Conservation (phyloP, 1,139 yeast species). For the Blastobotrys ciferrii region DNA sequence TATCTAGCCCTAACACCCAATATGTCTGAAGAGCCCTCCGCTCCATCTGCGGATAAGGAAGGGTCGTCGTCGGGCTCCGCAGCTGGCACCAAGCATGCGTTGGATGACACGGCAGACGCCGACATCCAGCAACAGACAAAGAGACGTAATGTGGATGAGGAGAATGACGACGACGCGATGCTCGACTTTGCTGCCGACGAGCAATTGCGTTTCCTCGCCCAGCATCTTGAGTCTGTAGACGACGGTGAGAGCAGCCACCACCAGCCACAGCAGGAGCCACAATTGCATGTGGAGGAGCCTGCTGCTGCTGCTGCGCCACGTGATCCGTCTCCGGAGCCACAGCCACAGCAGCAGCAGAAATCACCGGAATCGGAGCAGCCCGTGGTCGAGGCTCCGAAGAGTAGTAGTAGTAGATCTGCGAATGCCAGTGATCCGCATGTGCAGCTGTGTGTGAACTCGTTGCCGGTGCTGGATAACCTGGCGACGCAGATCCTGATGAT, state of each 20-base stretch:
- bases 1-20: slow-evolving; percentile 6
- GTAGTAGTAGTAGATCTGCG: no score
- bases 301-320: not conserved
- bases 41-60: slow-evolving; percentile 2
- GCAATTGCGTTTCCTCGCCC: slow-evolving; percentile 31
- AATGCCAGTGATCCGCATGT: slow-evolving; percentile 30
- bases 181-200: slow-evolving; percentile 25
- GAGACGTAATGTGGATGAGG: slow-evolving; percentile 8
- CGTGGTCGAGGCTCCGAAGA: no score
- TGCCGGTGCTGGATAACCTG: slow-evolving; percentile 72
- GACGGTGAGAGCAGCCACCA: slow-evolving; percentile 1
- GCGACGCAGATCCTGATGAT: slow-evolving; percentile 70
- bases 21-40: slow-evolving; percentile 5
- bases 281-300: not conserved
- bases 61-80: not conserved
- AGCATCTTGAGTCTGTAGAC: slow-evolving; percentile 28
- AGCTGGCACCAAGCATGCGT: not conserved
- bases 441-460: slow-evolving; percentile 59
- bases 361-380: not conserved
- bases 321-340: no score
- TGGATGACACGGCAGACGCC: slow-evolving; percentile 4
- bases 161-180: slow-evolving; percentile 5
- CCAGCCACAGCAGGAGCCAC: not conserved
- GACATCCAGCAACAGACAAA: slow-evolving; percentile 1
- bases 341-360: slow-evolving; percentile 6